A percentile compares a stretch with the other conserved stretches of the same genome.
These are phyloP conservation scores for Calonectria honghensis DNA, from an alignment of 2,329 filamentous ascomycete species.

Conservation along the genomic window DNA sequence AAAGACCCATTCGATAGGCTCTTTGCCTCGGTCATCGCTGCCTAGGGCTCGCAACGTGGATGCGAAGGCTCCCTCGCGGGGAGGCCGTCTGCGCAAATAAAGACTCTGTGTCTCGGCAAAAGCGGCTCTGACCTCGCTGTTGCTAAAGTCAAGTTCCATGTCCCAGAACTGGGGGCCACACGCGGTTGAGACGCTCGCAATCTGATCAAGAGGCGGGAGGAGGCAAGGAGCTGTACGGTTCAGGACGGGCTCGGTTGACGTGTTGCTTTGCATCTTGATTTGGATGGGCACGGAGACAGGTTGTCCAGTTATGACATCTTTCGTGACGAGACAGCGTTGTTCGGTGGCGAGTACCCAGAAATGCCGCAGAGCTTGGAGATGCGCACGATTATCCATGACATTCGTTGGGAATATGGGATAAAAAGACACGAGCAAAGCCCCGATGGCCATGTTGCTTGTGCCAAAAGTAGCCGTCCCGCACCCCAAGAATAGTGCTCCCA, in stretches of 20 bases:
- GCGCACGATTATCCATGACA: constrained; percentile 94
- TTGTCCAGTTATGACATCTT: constrained; percentile 89
- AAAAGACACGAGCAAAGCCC: constrained; percentile 90
- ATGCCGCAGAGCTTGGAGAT: constrained; percentile 96
- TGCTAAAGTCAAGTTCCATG: constrained; percentile 83
- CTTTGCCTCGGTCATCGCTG: constrained; percentile 55
- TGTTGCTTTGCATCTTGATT: constrained; percentile 72
- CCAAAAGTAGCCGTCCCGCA: constrained; percentile 95
- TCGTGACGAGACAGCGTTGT: constrained; percentile 89
- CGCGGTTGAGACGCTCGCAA: constrained; percentile 76
- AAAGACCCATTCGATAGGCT: constrained; percentile 85
- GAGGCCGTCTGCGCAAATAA: constrained; percentile 81
- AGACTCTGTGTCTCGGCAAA: constrained; percentile 82
- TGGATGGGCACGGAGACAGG: constrained; percentile 84
- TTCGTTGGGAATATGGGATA: constrained; percentile 94
- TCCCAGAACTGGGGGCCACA: constrained; percentile 85
- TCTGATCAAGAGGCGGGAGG: constrained; percentile 78
- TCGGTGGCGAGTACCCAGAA: constrained; percentile 97
- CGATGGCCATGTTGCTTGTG: constrained; percentile 90
- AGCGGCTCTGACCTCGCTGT: constrained; percentile 76
- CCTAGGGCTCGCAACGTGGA: constrained; percentile 85
- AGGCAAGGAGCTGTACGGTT: constrained; percentile 75
- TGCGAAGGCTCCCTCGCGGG: constrained; percentile 81
- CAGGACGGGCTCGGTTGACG: constrained; percentile 61
- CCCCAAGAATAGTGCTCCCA: constrained; percentile 92